Evolutionary conservation across 768 basidiomycete species (phyloP).

Genomic region (Tephrocybe sp.): DNA sequence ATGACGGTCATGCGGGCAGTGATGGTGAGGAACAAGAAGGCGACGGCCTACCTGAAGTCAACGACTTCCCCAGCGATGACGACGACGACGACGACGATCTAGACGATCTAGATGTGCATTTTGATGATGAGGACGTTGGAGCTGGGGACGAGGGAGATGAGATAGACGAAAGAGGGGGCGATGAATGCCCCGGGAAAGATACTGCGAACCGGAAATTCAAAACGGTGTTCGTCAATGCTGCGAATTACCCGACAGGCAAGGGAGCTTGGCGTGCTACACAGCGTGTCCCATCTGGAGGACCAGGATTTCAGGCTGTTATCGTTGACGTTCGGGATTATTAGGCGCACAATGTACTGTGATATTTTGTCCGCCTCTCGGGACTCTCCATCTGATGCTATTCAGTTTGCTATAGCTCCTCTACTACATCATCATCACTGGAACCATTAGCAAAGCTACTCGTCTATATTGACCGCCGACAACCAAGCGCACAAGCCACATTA

Average conservation of each 20-base stretch:
- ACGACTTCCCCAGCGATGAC: not conserved
- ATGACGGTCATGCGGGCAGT: not conserved
- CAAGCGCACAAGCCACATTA: too few relatives aligned
- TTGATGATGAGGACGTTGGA: constrained; percentile 5
- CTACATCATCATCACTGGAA: too few relatives aligned
- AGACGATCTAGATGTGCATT: constrained; percentile 16
- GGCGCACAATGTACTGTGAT: too few relatives aligned
- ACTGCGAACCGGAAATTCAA: not conserved
- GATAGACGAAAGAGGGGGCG: not conserved
- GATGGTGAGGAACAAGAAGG: not conserved
- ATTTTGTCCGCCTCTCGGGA: too few relatives aligned
- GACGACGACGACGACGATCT: constrained; percentile 1
- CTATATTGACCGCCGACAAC: too few relatives aligned
- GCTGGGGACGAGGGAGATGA: constrained; percentile 1
- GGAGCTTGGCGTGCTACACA: constrained; percentile 19
- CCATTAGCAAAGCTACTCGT: too few relatives aligned
- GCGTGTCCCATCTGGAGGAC: constrained; percentile 34
- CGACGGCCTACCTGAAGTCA: too few relatives aligned
- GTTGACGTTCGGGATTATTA: constrained; percentile 38
- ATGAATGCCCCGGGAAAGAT: too few relatives aligned
- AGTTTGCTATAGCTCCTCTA: too few relatives aligned
- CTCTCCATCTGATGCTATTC: too few relatives aligned
- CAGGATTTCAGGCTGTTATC: constrained; percentile 42
- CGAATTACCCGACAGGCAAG: constrained; percentile 36
- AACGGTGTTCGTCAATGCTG: constrained; percentile 48